phyloP scores from a whole-genome alignment of 768 basidiomycete species.

The Chlorophyllum brunneum region DNA sequence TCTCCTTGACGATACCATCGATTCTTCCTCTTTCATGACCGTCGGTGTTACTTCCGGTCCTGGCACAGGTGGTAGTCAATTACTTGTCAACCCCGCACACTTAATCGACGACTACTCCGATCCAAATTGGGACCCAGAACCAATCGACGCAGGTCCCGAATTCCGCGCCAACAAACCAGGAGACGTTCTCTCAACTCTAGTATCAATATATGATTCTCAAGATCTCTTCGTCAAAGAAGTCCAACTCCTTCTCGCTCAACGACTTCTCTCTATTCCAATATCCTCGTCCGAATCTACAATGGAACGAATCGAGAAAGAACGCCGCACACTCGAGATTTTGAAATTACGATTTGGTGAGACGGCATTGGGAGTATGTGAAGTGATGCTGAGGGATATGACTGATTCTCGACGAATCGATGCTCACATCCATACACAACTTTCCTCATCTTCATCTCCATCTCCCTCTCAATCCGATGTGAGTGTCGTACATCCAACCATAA shows the following conservation, averaged over 20 bases:
- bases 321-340: conserved; percentile 88
- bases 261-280: conserved; percentile 65
- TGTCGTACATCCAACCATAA: conserved; percentile 81
- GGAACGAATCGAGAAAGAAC: conserved; percentile 39
- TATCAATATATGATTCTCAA: conserved; percentile 96
- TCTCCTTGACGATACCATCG: conserved; percentile 78
- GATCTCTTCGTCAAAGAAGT: conserved; percentile 96
- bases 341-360: conserved; percentile 96
- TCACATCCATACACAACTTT: conserved; percentile 77
- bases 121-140: conserved; percentile 94
- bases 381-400: conserved; percentile 97
- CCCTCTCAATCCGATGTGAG: conserved; percentile 21
- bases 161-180: conserved; percentile 89
- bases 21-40: conserved; percentile 71
- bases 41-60: too few relatives aligned
- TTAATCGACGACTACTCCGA: conserved; percentile 81
- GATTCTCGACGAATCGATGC: conserved; percentile 89
- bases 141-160: conserved; percentile 94
- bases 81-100: neutral
- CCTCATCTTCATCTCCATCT: neutral
- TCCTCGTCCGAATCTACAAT: neutral
- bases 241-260: conserved; percentile 85
- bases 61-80: conserved; percentile 24
- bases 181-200: conserved; percentile 93
- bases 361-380: conserved; percentile 92